These are phyloP conservation scores for Mucor racemosus DNA, from an alignment of 371 early-diverging fungal genomes.

Conservation along the genomic window DNA sequence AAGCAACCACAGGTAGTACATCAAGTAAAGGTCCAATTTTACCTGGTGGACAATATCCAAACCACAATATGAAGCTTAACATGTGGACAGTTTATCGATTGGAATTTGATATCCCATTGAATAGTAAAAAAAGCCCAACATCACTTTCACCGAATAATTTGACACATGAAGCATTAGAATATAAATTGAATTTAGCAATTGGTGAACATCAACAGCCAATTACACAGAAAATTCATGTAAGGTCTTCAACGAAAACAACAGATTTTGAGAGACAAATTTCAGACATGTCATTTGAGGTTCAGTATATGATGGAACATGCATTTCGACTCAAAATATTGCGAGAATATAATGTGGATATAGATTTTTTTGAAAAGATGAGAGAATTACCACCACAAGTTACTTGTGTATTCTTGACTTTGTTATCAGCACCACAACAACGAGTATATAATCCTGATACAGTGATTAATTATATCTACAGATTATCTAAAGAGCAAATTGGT, in stretches of 20 bases:
- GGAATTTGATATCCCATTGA: conserved; percentile 28
- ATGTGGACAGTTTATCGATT: conserved; percentile 43
- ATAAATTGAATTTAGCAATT: conserved; percentile 1
- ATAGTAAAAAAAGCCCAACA: neutral
- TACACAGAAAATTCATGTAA: neutral
- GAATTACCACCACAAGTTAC: conserved; percentile 33
- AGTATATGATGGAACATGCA: conserved; percentile 50
- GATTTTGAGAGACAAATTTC: conserved; percentile 1
- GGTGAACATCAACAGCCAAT: neutral
- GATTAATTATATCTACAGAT: conserved; percentile 13
- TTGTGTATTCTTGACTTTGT: conserved; percentile 28
- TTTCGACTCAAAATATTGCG: conserved; percentile 39
- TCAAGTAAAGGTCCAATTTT: neutral
- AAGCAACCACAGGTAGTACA: neutral
- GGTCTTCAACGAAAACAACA: neutral
- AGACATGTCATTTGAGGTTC: conserved; percentile 41
- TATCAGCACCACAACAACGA: conserved; percentile 35
- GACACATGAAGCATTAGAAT: conserved; percentile 28
- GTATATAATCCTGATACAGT: conserved; percentile 37
- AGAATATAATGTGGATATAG: conserved; percentile 44
- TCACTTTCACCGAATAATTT: conserved; percentile 1
- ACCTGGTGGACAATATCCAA: conserved; percentile 15
- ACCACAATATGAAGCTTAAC: conserved; percentile 21
- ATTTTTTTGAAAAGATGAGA: conserved; percentile 33
- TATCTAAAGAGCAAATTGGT: conserved; percentile 9